phyloP scores from a whole-genome alignment of 768 basidiomycete species.

The Kwoniella sp. region DNA sequence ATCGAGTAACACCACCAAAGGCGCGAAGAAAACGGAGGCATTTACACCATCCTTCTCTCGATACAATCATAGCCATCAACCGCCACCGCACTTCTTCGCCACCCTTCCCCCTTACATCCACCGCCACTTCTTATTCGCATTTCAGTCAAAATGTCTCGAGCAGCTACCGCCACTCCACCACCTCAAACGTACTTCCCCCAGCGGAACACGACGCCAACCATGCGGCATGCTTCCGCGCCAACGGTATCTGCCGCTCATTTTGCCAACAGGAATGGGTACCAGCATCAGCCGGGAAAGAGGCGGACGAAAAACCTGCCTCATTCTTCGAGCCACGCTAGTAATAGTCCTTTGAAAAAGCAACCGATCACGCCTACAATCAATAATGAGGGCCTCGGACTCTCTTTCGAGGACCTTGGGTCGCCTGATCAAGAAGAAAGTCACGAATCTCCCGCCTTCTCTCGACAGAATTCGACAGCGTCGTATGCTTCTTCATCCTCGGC shows the following conservation, averaged over 20 bases:
- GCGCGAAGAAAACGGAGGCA: slow-evolving; percentile 51
- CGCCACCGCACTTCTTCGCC: slow-evolving; percentile 51
- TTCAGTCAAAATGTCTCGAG: slow-evolving; percentile 36
- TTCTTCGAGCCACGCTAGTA: background rate
- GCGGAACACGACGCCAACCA: slow-evolving; percentile 39
- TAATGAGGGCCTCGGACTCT: slow-evolving; percentile 21
- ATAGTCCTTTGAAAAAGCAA: slow-evolving; percentile 18
- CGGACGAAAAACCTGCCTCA: slow-evolving; percentile 23
- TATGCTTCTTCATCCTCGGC: slow-evolving; percentile 16
- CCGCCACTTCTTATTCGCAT: background rate
- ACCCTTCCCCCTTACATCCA: slow-evolving; percentile 35
- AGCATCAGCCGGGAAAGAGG: slow-evolving; percentile 16
- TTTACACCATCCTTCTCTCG: slow-evolving; percentile 4
- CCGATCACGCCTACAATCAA: background rate
- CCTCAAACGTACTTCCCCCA: slow-evolving; percentile 47
- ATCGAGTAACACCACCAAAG: slow-evolving; percentile 17
- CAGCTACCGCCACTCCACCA: slow-evolving; percentile 45
- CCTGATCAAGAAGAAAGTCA: background rate
- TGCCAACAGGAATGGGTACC: slow-evolving; percentile 3
- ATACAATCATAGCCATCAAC: slow-evolving; percentile 44
- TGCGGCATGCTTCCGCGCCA: slow-evolving; percentile 38
- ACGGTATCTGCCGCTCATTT: slow-evolving; percentile 28
- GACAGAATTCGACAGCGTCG: slow-evolving; percentile 13
- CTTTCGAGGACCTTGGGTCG: slow-evolving; percentile 26
- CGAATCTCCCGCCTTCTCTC: background rate